Evolutionary conservation across 2,329 filamentous ascomycete species (phyloP), one percentile per base, ranked within the genome.

Genomic region (Penicillium sp.): DNA sequence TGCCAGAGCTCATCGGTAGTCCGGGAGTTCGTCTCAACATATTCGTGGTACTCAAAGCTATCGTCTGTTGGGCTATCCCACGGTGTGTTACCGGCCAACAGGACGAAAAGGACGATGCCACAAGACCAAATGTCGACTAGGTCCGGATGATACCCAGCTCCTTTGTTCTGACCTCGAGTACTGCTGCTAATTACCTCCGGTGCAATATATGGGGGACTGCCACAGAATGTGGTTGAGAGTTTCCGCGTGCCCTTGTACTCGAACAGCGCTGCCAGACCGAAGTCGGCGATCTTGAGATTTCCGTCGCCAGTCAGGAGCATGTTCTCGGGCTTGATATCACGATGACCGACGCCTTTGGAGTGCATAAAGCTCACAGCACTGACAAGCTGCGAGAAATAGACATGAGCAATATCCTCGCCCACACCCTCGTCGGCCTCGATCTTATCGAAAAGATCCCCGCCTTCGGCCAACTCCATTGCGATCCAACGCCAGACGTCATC

Each of bases 381-480:
- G 60, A 97, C 80, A 54, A 98, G 79, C 72, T 98, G 93, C 3
- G 84, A 80, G 68, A 98, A 98, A 74, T 97, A 98, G 54, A 96
- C 82, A 67, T 98, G 94, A 31, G 93, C 91, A 64, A 98, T 88
- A 66, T 97, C 88, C 68, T 95, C 83, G 6, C 85, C 81, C n/a
- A 97, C 88, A 42, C 93, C 93, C 39, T 91, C 87, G 68, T 98
- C 93, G 17, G 93, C 90, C 72, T 98, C 94, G 61, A 98, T 97
- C 75, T 98, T 98, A 81, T 98, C 93, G 69, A 98, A 98, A 7
- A 98, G 77, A 66, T 98, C 93, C 10, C 93, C 93, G 37, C 93
- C 93, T 61, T 94, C 88, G 40, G 93, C 93, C 59, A 88, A 85
- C 70, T 98, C 93, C 89, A 98, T 96, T 34, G 90, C 91, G 60